A percentile compares a stretch with the other conserved stretches of the same genome.
These are phyloP conservation scores for Butyriboletus loyo DNA, from an alignment of 768 basidiomycete species.

Conservation along the genomic window DNA sequence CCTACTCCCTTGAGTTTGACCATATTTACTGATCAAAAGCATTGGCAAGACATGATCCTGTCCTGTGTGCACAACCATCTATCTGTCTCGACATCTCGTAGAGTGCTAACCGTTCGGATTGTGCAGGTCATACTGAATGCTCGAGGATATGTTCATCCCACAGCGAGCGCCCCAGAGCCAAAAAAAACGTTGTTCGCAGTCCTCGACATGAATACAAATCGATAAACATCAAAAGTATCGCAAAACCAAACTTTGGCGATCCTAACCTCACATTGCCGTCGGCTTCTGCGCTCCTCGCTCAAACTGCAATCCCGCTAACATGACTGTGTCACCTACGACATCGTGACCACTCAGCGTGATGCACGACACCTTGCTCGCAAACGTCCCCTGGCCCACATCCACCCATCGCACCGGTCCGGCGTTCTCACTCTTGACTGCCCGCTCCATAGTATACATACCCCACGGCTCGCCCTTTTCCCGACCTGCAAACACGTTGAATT, in stretches of 20 bases:
- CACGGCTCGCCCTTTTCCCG: constrained; percentile 57
- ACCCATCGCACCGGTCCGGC: constrained; percentile 51
- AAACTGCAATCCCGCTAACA: constrained; percentile 65
- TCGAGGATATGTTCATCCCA: not conserved
- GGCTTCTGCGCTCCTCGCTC: constrained; percentile 58
- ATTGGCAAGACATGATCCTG: no score
- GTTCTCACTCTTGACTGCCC: constrained; percentile 37
- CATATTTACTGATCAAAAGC: no score
- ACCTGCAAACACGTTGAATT: constrained; percentile 66
- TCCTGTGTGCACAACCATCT: no score
- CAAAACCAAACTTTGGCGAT: not conserved
- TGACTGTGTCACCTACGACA: constrained; percentile 46
- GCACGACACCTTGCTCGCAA: constrained; percentile 54
- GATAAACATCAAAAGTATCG: not conserved
- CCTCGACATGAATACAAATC: constrained; percentile 14
- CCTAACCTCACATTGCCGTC: constrained; percentile 40
- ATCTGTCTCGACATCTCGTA: no score
- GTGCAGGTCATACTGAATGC: not conserved
- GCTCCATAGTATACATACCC: constrained; percentile 69
- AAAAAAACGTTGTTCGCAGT: not conserved
- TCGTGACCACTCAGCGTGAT: constrained; percentile 24
- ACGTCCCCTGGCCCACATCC: constrained; percentile 33
- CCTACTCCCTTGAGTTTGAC: no score
- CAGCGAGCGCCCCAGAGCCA: not conserved
- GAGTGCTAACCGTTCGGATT: not conserved